Base-by-base conservation (phyloP, 768 basidiomycete genomes). In the Leccinum subtestaceum region DNA sequence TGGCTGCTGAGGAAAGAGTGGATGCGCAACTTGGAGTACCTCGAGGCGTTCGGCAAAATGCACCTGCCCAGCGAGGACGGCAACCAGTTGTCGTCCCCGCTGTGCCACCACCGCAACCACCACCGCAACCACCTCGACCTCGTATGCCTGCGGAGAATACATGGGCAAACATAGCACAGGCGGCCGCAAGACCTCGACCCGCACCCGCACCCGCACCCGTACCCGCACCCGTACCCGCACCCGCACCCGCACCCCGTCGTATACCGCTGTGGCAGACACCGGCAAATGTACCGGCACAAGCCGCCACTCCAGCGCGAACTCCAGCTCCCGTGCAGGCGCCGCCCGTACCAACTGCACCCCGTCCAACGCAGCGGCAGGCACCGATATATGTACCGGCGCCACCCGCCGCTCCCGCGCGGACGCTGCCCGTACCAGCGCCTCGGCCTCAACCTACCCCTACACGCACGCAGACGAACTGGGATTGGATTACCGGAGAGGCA, bases 1-100 rank as follows among this genome's bases (percentile, higher is more conserved):
- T 61, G 3, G 78, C 74, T 4, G 86, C 84, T 0, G 74, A 78
- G 56, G 72, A 73, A 29, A 73, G 80, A 21, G 82, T 83, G 19
- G 75, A 80, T 36, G 66, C 70, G 10, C 71, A 68, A 29, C 58
- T 79, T 45, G 72, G 77, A 4, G 62, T 7, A 17, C 53, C n/a
- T 11, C 62, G 67, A 23, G 76, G 72, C 38, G 68, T 61, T 52
- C 65, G 67, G 55, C 71, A 68, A 9, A 74, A 80, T 4, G 68
- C 62, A 27, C 67, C 72, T 45, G 72, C 9, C 3, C 60, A 21
- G 23, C 46, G 23, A 19, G 52, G 32, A 17, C 55, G 15, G 27
- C 32, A 32, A 32, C 55, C 46, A 10, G 45, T 19, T 2, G 47
- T 60, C 7, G 47, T 19, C 4, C 51, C 32, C 3, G 47, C 52